Conservation (phyloP, 2,329 filamentous ascomycete species). For the Pestalotiopsis sp. region DNA sequence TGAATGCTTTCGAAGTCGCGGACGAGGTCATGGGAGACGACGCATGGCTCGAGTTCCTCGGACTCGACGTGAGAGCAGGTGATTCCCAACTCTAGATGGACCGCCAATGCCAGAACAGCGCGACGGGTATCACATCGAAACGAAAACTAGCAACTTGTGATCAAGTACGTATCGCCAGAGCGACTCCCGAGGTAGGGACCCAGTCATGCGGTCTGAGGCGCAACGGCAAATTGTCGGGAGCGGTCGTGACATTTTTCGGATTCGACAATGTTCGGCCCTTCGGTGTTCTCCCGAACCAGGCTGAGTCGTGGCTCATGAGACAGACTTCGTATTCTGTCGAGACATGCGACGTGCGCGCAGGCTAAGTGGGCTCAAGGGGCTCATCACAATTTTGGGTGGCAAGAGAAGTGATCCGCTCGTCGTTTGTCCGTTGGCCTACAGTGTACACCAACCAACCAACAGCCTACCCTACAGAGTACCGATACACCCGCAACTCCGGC, state of each 20-base stretch:
- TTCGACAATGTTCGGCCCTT: background rate
- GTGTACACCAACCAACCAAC: background rate
- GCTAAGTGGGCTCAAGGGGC: background rate
- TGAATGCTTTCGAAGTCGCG: slow-evolving; percentile 34
- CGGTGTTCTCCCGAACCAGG: background rate
- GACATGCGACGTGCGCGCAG: background rate
- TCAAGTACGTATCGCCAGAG: background rate
- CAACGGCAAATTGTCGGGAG: background rate
- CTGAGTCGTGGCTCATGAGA: background rate
- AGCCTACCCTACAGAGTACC: too few relatives aligned
- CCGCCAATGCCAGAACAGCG: too few relatives aligned
- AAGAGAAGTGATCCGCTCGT: background rate
- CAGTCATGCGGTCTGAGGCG: background rate
- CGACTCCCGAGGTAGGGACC: background rate
- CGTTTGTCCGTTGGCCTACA: background rate
- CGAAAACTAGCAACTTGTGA: too few relatives aligned
- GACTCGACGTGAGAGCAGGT: background rate
- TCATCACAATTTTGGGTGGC: background rate
- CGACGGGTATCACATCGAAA: too few relatives aligned
- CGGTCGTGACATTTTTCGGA: background rate
- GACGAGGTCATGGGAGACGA: slow-evolving; percentile 39
- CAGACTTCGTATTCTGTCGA: background rate
- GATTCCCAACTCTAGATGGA: background rate
- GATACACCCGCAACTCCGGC: background rate
- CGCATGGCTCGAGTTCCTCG: slow-evolving; percentile 37